Conservation (phyloP, 129 eudicot species). For the Silybum marianum region DNA sequence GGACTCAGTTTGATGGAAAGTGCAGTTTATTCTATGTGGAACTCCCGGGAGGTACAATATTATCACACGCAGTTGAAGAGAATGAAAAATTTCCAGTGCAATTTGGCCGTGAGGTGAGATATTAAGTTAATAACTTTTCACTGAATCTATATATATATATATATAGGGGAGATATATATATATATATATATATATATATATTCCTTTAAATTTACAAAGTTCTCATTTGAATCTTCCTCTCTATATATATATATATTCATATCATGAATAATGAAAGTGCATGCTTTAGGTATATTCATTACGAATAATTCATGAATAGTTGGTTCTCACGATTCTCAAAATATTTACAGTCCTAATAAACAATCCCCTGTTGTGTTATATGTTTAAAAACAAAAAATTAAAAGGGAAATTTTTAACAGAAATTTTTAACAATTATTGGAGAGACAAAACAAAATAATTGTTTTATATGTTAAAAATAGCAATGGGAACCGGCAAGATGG, state of each 20-base stretch:
- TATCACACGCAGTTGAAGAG: slow-evolving; percentile 68
- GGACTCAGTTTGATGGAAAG: slow-evolving; percentile 50
- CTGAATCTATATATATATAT: not conserved
- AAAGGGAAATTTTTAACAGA: not conserved
- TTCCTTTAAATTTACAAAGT: too few relatives aligned
- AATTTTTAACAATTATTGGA: too few relatives aligned
- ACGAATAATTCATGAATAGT: not conserved
- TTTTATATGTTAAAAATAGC: too few relatives aligned
- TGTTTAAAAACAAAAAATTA: not conserved
- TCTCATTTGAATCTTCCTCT: too few relatives aligned
- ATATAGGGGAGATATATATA: too few relatives aligned
- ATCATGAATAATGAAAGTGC: not conserved
- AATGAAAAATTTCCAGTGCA: slow-evolving; percentile 88
- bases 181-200: not conserved
- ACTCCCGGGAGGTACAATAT: slow-evolving; percentile 76
- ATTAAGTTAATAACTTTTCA: not conserved
- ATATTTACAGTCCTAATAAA: not conserved
- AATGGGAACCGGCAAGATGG: too few relatives aligned
- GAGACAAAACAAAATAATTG: too few relatives aligned
- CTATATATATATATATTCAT: not conserved
- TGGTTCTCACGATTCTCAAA: not conserved
- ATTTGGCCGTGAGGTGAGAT: slow-evolving; percentile 97
- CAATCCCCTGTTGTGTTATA: not conserved
- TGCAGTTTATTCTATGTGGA: slow-evolving; percentile 88
- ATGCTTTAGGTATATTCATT: not conserved